Conservation (phyloP, 306 rosid species). For the Mimosa pudica region DNA sequence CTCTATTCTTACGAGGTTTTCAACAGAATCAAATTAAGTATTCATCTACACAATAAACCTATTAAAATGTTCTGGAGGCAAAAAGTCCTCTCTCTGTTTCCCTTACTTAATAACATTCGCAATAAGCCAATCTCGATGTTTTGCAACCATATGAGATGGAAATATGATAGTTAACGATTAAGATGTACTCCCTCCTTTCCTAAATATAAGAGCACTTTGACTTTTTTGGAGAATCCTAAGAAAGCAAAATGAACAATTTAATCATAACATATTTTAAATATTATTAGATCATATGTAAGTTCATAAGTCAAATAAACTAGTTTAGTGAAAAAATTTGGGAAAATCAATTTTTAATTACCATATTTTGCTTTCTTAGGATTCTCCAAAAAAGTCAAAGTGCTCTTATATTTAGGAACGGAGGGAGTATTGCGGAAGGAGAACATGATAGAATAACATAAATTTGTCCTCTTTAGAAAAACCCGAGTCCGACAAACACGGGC, state of each 20-base stretch:
- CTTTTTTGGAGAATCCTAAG: too few species aligned
- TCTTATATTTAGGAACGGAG: too few species aligned
- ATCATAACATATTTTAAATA: too few species aligned
- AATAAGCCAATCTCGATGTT: constrained; percentile 1
- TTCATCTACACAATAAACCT: not conserved
- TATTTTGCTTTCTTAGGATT: too few species aligned
- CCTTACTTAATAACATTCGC: not conserved
- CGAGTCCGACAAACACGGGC: not conserved
- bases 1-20: not conserved
- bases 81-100: not conserved
- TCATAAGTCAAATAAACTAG: too few species aligned
- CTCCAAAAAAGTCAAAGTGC: too few species aligned
- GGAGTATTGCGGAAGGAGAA: not conserved
- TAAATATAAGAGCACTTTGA: too few species aligned
- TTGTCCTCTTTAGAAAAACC: not conserved
- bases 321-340: too few species aligned
- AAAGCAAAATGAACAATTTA: too few species aligned
- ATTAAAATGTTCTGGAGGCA: not conserved
- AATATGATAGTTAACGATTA: not conserved
- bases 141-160: not conserved
- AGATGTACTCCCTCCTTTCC: too few species aligned
- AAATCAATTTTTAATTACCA: too few species aligned
- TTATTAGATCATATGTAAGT: too few species aligned
- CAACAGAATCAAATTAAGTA: not conserved
- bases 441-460: constrained; percentile 6